Conservation (phyloP, 2,329 filamentous ascomycete species). For the Ceratocystis cubensis region DNA sequence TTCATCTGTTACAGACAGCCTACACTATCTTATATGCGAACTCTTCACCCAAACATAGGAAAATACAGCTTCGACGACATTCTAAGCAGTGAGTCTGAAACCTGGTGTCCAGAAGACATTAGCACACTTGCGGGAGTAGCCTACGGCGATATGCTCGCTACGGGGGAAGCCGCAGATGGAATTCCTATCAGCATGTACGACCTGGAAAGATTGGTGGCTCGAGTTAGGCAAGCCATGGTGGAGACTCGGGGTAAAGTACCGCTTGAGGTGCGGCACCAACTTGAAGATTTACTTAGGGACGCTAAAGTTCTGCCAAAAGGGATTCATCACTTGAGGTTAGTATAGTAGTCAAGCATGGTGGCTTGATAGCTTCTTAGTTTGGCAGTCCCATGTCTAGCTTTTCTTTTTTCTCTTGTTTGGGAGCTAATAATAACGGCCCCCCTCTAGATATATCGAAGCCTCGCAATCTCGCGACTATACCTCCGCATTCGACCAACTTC, state of each 20-base stretch:
- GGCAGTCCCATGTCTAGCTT: too few relatives aligned
- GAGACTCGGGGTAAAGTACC: slow-evolving; percentile 58
- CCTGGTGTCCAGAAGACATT: slow-evolving; percentile 35
- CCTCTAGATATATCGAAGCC: slow-evolving; percentile 65
- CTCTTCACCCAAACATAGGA: slow-evolving; percentile 47
- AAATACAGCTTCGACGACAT: slow-evolving; percentile 46
- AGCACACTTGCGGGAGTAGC: slow-evolving; percentile 36
- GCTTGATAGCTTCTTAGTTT: too few relatives aligned
- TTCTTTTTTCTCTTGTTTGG: too few relatives aligned
- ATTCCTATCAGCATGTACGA: slow-evolving; percentile 60
- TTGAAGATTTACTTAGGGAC: slow-evolving; percentile 55
- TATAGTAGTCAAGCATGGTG: too few relatives aligned
- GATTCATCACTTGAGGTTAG: slow-evolving; percentile 59
- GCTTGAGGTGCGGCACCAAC: slow-evolving; percentile 55
- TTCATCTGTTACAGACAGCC: slow-evolving; percentile 72
- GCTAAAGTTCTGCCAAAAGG: slow-evolving; percentile 58
- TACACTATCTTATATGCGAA: slow-evolving; percentile 53
- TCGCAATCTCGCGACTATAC: slow-evolving; percentile 87
- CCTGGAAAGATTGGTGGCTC: slow-evolving; percentile 55
- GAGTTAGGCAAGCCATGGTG: neutral
- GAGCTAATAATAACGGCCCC: too few relatives aligned
- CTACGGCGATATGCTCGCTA: slow-evolving; percentile 41
- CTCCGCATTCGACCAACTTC: slow-evolving; percentile 77
- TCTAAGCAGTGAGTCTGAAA: slow-evolving; percentile 39
- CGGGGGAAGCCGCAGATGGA: slow-evolving; percentile 30